Evolutionary conservation across 2,329 filamentous ascomycete genomes (phyloP), one percentile per base, ranked within the genome.

Genomic region (Calonectria montana): DNA sequence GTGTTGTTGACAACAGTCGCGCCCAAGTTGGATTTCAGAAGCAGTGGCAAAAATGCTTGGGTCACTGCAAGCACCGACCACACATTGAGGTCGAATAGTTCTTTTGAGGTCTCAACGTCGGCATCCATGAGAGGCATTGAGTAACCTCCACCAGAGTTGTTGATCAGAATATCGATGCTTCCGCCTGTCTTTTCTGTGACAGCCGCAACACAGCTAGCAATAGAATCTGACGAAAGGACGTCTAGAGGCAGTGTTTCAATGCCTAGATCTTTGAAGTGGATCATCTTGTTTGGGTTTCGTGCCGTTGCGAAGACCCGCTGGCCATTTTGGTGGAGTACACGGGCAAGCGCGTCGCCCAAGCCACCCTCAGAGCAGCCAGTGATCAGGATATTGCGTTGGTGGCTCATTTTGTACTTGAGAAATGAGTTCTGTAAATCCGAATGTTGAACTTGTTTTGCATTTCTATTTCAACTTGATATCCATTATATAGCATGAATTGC

Each of bases 1-100:
- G 76, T 76, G 25, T 6, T 76, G 70, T 59, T 80, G 80, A 35
- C 80, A 75, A 65, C 15, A 6, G 82, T 70, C 8, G 77, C 75
- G 21, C 78, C 79, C 31, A 73, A 75, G 27, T 77, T 69, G n/a
- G 71, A 70, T 35, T 74, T 74, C 31, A 81, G 75, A 6, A 80
- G 55, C 13, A 82, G 73, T 4, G 77, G 77, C 6, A 76, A 31
- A 70, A 87, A 87, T 0, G 82, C 80, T 39, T 87, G 82, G 2
- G 80, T 81, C 27, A 85, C 79, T 9, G 75, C 72, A 10, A 87
- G 68, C 2, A 77, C 59, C 2, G 81, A 82, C 81, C 82, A 87
- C 39, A 85, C 75, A 67, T 88, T 88, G 39, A 84, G 75, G 5
- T 87, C 84, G 70, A 82, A 86, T 15, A 86, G 27, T 23, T 73